These are phyloP conservation scores for Calocera viscosa DNA, from an alignment of 768 basidiomycete genomes.

Conservation along the genomic window DNA sequence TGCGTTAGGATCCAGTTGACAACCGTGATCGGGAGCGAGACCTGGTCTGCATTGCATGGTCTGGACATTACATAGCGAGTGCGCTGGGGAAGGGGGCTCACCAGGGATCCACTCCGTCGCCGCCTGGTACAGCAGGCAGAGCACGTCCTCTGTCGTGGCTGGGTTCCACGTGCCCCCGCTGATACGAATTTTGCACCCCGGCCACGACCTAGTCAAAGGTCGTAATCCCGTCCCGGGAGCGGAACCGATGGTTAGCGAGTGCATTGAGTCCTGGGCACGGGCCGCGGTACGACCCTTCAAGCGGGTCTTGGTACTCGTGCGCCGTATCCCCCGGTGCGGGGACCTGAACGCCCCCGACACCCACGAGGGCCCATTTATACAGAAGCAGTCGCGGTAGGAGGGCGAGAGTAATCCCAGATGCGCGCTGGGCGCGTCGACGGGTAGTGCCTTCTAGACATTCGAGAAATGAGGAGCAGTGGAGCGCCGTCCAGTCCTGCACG, in stretches of 20 bases:
- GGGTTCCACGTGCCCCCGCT: background rate
- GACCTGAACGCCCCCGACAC: constrained; percentile 10
- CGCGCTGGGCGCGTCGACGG: too few relatives aligned
- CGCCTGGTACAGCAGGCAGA: background rate
- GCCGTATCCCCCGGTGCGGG: constrained; percentile 9
- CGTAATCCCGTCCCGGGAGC: constrained; percentile 12
- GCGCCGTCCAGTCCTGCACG: background rate
- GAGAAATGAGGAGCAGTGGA: constrained; percentile 4
- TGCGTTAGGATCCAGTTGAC: background rate
- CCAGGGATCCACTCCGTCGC: background rate
- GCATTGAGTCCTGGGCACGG: constrained; percentile 9
- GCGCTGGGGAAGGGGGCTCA: background rate
- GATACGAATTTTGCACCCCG: constrained; percentile 12
- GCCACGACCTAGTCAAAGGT: constrained; percentile 14
- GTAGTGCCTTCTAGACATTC: too few relatives aligned
- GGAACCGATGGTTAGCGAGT: constrained; percentile 10
- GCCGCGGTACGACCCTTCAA: constrained; percentile 15
- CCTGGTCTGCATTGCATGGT: background rate
- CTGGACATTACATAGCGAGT: background rate
- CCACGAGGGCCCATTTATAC: constrained; percentile 12
- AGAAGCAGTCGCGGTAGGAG: too few relatives aligned
- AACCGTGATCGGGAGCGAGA: background rate
- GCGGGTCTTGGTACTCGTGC: constrained; percentile 15
- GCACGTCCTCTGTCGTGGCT: background rate
- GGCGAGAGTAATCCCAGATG: too few relatives aligned